Evolutionary conservation across 2,329 filamentous ascomycete genomes (phyloP).

Genomic region (Ophiosphaerella herpotricha): DNA sequence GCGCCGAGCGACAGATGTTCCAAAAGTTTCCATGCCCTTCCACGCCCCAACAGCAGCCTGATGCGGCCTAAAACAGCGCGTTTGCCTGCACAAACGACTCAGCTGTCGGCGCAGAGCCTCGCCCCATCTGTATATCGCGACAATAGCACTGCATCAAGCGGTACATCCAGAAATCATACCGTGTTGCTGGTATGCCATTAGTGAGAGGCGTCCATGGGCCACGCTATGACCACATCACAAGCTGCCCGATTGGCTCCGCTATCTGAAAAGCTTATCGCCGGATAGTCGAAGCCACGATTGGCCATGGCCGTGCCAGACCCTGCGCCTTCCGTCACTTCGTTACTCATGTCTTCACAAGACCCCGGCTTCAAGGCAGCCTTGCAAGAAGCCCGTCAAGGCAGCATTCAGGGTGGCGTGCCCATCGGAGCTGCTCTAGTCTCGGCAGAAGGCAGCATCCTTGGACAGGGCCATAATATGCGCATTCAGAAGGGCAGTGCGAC

Average conservation of each 20-base stretch:
- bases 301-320: conserved; percentile 17
- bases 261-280: conserved; percentile 23
- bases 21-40: conserved; percentile 41
- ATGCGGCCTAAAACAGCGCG: conserved; percentile 15
- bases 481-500: conserved; percentile 73
- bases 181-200: conserved; percentile 2
- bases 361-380: conserved; percentile 62
- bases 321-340: conserved; percentile 5
- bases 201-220: conserved; percentile 5
- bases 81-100: conserved; percentile 15
- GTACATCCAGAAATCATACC: neutral
- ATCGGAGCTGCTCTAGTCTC: conserved; percentile 68
- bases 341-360: conserved; percentile 34
- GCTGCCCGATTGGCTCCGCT: conserved; percentile 15
- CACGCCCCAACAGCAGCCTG: conserved; percentile 35
- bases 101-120: neutral
- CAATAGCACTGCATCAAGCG: neutral
- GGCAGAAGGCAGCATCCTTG: conserved; percentile 70
- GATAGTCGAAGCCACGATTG: conserved; percentile 10
- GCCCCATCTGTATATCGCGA: neutral
- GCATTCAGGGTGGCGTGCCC: conserved; percentile 62
- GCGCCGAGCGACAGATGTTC: conserved; percentile 44
- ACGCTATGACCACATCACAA: conserved; percentile 4
- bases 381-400: conserved; percentile 61
- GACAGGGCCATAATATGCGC: conserved; percentile 75